Evolutionary conservation across 164 flowering plant species (phyloP).

Genomic region (Piper longum): DNA sequence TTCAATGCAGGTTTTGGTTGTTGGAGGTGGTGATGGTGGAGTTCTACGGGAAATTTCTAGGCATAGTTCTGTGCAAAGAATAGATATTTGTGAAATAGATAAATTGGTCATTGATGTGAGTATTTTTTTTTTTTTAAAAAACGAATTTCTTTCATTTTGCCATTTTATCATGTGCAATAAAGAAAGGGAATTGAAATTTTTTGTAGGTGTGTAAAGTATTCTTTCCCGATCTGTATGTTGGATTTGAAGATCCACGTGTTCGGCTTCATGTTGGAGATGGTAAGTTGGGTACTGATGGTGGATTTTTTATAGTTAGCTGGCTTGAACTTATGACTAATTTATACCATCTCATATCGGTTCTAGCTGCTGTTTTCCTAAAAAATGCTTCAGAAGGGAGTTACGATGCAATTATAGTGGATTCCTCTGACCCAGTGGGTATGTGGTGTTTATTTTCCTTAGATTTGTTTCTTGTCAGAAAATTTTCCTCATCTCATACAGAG

Average conservation of each 20-base stretch:
- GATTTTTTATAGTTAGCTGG: background rate
- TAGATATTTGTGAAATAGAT: conserved; percentile 97
- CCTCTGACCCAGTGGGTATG: conserved; percentile 98
- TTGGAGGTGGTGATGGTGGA: conserved; percentile 99
- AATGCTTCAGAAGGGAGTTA: conserved; percentile 57
- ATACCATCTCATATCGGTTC: background rate
- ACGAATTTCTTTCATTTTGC: background rate
- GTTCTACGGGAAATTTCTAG: conserved; percentile 90
- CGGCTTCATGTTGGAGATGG: conserved; percentile 91
- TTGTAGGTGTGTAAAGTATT: conserved; percentile 54
- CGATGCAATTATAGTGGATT: conserved; percentile 95
- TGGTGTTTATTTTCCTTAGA: background rate
- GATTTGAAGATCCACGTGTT: conserved; percentile 96
- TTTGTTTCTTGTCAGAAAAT: too few species aligned
- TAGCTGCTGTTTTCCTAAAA: conserved; percentile 67
- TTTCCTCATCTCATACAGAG: background rate
- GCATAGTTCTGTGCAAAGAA: conserved; percentile 68
- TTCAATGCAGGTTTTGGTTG: conserved; percentile 79
- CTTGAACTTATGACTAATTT: background rate
- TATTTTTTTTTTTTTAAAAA: conserved; percentile 1
- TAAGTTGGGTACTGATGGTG: conserved; percentile 12
- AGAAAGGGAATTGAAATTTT: background rate
- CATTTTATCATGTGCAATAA: background rate
- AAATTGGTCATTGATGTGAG: conserved; percentile 91
- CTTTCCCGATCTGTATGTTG: conserved; percentile 75